Evolutionary conservation across 345 rosid genomes (phyloP).

Genomic region (Kandelia obovata): DNA sequence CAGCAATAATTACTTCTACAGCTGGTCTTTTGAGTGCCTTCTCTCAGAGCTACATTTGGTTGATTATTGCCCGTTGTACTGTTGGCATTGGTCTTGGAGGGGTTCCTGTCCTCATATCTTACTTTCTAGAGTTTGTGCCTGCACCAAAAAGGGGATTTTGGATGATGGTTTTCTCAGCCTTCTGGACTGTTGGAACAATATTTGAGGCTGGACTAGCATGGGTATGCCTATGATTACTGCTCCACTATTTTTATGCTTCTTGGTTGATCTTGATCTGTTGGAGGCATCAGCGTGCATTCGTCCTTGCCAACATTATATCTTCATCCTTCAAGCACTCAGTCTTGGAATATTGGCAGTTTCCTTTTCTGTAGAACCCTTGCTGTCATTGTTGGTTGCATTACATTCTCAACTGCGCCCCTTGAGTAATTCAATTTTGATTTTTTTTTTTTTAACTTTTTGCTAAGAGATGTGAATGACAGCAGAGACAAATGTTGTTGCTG

Average conservation of each 20-base stretch:
- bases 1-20: constrained; percentile 59
- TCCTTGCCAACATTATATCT: too few species aligned
- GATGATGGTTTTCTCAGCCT: constrained; percentile 79
- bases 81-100: constrained; percentile 92
- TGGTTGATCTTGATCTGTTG: too few species aligned
- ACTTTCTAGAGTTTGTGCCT: constrained; percentile 84
- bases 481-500: too few species aligned
- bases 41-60: constrained; percentile 52
- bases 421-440: neutral
- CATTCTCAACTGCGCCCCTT: neutral
- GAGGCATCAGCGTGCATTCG: too few species aligned
- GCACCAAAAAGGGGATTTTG: constrained; percentile 79
- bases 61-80: constrained; percentile 57
- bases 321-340: too few species aligned
- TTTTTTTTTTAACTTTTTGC: too few species aligned
- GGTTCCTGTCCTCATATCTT: constrained; percentile 74
- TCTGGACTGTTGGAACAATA: constrained; percentile 79
- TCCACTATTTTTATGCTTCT: too few species aligned
- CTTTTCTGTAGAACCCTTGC: too few species aligned
- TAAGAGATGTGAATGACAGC: too few species aligned
- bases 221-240: neutral
- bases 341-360: too few species aligned
- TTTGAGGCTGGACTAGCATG: constrained; percentile 78
- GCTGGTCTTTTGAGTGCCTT: constrained; percentile 78
- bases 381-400: too few species aligned